Percentiles rank a stretch among this genome's conserved stretches.
Conservation (phyloP, 805 yeast genomes). For the Hanseniaspora lachancei region DNA sequence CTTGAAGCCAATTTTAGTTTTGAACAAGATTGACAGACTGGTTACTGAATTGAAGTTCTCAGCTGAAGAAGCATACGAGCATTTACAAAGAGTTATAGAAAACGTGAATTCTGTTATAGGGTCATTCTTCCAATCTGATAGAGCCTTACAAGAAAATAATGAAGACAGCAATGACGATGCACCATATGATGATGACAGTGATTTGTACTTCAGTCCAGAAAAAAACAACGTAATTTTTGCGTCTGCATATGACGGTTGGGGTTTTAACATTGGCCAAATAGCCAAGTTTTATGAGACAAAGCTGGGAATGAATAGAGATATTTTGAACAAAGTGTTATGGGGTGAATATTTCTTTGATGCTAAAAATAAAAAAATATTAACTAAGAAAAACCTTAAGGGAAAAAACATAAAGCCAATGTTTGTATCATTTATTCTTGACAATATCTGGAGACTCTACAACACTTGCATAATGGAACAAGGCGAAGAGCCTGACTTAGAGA, state of each 20-base stretch:
- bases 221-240: constrained; percentile 83
- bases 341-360: constrained; percentile 87
- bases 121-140: constrained; percentile 79
- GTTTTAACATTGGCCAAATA: constrained; percentile 79
- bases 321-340: constrained; percentile 79
- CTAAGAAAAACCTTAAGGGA: constrained; percentile 50
- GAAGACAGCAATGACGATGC: constrained; percentile 43
- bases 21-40: constrained; percentile 83
- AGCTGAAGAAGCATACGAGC: constrained; percentile 74
- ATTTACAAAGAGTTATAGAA: constrained; percentile 65
- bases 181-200: constrained; percentile 54
- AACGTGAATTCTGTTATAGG: constrained; percentile 94
- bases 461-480: constrained; percentile 40
- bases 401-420: constrained; percentile 63
- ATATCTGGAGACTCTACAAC: constrained; percentile 82
- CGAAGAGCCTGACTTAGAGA: constrained; percentile 38
- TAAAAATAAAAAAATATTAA: constrained; percentile 71
- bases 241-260: constrained; percentile 94
- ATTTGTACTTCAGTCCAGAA: constrained; percentile 75
- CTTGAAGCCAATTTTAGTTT: constrained; percentile 70
- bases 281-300: constrained; percentile 75
- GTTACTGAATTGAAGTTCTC: constrained; percentile 69
- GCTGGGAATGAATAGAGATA: constrained; percentile 69
- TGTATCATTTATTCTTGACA: constrained; percentile 75
- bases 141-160: constrained; percentile 74